A percentile compares a stretch with the other conserved stretches of the same genome.
Evolutionary conservation across 140 eudicot genomes (phyloP).

Genomic region (Ambrosia hybrid): DNA sequence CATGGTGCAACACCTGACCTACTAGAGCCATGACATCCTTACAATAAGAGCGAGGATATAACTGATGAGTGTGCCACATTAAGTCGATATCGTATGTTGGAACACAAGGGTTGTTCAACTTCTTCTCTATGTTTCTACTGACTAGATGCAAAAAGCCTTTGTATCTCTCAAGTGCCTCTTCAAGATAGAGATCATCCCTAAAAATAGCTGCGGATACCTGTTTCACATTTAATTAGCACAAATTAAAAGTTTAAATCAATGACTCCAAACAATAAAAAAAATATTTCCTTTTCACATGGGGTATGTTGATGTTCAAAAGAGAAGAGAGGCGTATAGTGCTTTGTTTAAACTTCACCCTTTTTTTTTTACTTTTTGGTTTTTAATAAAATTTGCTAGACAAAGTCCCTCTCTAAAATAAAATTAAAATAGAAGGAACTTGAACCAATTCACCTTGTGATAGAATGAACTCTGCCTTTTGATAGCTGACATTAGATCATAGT

Average conservation of each 20-base stretch:
- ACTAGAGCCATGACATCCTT: conserved; percentile 36
- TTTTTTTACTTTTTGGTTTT: too few relatives aligned
- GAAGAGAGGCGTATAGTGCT: too few relatives aligned
- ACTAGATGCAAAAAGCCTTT: conserved; percentile 65
- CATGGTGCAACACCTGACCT: conserved; percentile 57
- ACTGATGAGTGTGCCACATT: conserved; percentile 72
- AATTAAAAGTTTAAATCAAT: too few relatives aligned
- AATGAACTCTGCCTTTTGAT: conserved; percentile 56
- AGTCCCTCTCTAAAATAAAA: too few relatives aligned
- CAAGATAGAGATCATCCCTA: conserved; percentile 40
- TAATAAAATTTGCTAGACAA: too few relatives aligned
- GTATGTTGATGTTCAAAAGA: too few relatives aligned
- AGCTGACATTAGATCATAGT: conserved; percentile 61
- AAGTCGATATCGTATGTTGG: conserved; percentile 73
- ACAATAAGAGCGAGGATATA: conserved; percentile 48
- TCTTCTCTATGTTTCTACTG: conserved; percentile 45
- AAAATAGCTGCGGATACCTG: conserved; percentile 49
- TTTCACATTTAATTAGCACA: background rate
- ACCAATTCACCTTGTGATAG: conserved; percentile 48
- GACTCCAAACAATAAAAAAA: background rate
- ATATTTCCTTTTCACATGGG: too few relatives aligned
- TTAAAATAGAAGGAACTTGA: background rate
- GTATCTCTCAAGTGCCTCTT: conserved; percentile 61
- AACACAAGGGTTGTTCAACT: conserved; percentile 42
- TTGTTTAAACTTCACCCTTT: too few relatives aligned